Evolutionary conservation across 805 yeast species (phyloP), one percentile per base, ranked within the genome.

Genomic region (Metschnikowia rubicola): DNA sequence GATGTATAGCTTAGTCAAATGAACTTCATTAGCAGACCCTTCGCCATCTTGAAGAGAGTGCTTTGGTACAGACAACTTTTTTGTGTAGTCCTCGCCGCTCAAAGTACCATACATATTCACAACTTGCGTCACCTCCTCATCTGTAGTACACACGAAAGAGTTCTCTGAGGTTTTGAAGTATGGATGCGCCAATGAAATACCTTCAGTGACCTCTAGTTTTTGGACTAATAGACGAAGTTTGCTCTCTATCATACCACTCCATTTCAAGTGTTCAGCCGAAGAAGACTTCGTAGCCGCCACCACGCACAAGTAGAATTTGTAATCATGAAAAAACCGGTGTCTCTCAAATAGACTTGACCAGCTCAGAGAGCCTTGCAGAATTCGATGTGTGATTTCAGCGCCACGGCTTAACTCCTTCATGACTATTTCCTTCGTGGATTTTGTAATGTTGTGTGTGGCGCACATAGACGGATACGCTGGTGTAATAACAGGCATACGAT

Each of bases 391-490:
- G 12, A 90, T 73, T 37, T 78, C 81, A 8, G 77, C 74, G 0
- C 96, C 98, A 53, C 96, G 80, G 48, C 74, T 68, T 56, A 94
- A 76, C 64, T 94, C 99, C n/a, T 73, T 64, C 62, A 89, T 61
- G 31, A 94, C 88, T 21, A 94, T 80, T 57, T 79, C 81, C 65
- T 88, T 92, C 0, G 98, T 92, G 0, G 97, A 89, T n/a, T 79
- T 80, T 2, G 96, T 84, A 38, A 94, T 91, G 64, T 94, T 94
- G 65, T 94, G 99, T 1, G 99, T 94, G 0, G 99, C 97, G 68
- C 99, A 94, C 99, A 94, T 94, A 1, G 97, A 90, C 1, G 97
- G 97, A 63, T 90, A 89, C 0, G 98, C 98, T 0, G 99, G 99
- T 0, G 99, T 94, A 49, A 94, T 94, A 10, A 94, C 96, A 0